Evolutionary conservation across 352 stramenopile species (phyloP), one percentile per base, ranked within the genome.

Genomic region (Thalassiosira exigua): DNA sequence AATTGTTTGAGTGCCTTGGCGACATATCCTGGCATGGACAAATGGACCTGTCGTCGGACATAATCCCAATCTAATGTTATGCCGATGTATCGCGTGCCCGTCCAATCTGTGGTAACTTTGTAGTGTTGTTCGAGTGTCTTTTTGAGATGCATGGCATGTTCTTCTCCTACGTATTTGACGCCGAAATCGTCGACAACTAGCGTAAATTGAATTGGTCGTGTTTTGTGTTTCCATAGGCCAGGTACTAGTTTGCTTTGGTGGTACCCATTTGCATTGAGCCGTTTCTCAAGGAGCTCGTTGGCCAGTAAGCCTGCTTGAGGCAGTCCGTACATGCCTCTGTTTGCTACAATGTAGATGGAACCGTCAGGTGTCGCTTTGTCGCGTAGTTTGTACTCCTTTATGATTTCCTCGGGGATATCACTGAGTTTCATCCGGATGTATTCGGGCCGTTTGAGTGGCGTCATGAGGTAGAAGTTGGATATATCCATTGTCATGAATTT

Each of bases 1-100:
- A 75, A 77, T 51, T 61, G n/a, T 21, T 69, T 14, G 17, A 79
- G 42, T 2, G 59, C 44, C 57, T 67, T 73, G 7, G 22, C 30
- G 19, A 78, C 42, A 27, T 80, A 87, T n/a, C 32, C 54, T 64
- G 56, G 62, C 58, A 73, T 85, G 4, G 65, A 85, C 1, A 75
- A 29, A 50, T 76, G 75, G 4, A 74, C 69, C 54, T 57, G 51
- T 1, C 71, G 3, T 1, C 36, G 21, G 5, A 67, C 48, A 46
- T 88, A 88, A 44, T 88, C 62, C 77, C 81, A 88, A 19, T 76
- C 41, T 12, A 89, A 60, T 3, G 26, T 74, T 19, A 89, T 62
- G 27, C 82, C 74, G 32, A 72, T 69, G 61, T 85, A 89, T 2
- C 27, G 19, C 36, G 1, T 51, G 24, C 53, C 60, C 19, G 50